These are phyloP conservation scores for Amylocarpus encephaloides DNA, from an alignment of 2,329 filamentous ascomycete genomes.

Conservation along the genomic window DNA sequence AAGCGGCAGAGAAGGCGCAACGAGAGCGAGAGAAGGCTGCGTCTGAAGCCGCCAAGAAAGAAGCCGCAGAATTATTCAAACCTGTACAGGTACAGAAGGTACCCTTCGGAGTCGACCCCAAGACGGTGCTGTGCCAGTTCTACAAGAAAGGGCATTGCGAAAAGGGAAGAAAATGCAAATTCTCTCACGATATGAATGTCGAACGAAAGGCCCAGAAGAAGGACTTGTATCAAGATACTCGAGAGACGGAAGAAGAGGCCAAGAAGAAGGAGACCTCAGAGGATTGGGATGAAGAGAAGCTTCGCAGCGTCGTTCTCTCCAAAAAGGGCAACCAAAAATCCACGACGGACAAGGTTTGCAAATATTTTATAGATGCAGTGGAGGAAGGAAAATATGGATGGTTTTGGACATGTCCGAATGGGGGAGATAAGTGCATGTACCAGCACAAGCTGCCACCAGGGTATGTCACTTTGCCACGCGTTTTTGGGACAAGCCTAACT, in stretches of 20 bases:
- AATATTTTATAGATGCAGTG: conserved; percentile 93
- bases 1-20: conserved; percentile 57
- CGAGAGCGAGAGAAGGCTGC: conserved; percentile 87
- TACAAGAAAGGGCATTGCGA: conserved; percentile 97
- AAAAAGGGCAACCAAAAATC: conserved; percentile 98
- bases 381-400: conserved; percentile 98
- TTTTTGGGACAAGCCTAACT: conserved; percentile 23
- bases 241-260: conserved; percentile 64
- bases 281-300: conserved; percentile 96
- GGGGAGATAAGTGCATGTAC: conserved; percentile 97
- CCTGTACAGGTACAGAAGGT: conserved; percentile 96
- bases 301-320: conserved; percentile 81
- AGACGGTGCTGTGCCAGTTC: conserved; percentile 94
- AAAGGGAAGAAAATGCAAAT: conserved; percentile 97
- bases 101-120: conserved; percentile 94
- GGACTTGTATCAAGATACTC: conserved; percentile 80
- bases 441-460: conserved; percentile 91
- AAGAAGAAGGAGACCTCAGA: conserved; percentile 92
- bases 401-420: conserved; percentile 98
- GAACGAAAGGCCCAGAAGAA: conserved; percentile 91
- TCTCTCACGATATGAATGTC: conserved; percentile 82
- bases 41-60: conserved; percentile 74
- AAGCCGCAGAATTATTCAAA: conserved; percentile 75
- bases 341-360: conserved; percentile 97
- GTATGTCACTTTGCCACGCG: conserved; percentile 47